These are phyloP conservation scores for Bipolaris oryzae DNA, from an alignment of 2,329 filamentous ascomycete species.

Conservation along the genomic window DNA sequence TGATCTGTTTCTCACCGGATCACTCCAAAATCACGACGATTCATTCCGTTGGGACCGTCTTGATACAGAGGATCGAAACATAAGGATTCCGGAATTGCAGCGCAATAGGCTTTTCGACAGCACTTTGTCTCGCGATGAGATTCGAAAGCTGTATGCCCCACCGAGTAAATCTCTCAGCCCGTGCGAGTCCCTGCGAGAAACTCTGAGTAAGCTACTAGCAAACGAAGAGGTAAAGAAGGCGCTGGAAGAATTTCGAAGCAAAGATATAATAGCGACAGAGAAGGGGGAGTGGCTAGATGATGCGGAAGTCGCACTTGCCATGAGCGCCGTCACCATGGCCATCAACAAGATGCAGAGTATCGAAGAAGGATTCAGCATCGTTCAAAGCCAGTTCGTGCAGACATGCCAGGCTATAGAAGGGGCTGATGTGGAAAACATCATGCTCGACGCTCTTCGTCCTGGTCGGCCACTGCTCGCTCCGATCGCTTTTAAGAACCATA, in stretches of 20 bases:
- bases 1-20: neutral
- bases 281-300: slow-evolving; percentile 2
- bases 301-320: slow-evolving; percentile 1
- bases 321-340: slow-evolving; percentile 18
- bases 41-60: neutral
- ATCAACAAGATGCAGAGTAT: slow-evolving; percentile 11
- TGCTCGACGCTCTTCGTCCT: slow-evolving; percentile 5
- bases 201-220: neutral
- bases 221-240: neutral
- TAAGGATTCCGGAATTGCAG: neutral
- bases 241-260: neutral
- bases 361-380: slow-evolving; percentile 10
- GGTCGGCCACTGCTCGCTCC: slow-evolving; percentile 20
- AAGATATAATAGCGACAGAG: neutral
- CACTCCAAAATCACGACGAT: neutral
- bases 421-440: too few species aligned
- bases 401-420: neutral
- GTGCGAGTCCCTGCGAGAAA: neutral
- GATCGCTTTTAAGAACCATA: neutral
- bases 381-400: neutral
- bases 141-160: neutral
- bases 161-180: neutral
- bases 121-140: neutral
- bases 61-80: neutral
- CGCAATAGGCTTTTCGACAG: neutral